Evolutionary conservation across 192 early-diverging fungal species (phyloP).

Genomic region (Linnemannia zychae): DNA sequence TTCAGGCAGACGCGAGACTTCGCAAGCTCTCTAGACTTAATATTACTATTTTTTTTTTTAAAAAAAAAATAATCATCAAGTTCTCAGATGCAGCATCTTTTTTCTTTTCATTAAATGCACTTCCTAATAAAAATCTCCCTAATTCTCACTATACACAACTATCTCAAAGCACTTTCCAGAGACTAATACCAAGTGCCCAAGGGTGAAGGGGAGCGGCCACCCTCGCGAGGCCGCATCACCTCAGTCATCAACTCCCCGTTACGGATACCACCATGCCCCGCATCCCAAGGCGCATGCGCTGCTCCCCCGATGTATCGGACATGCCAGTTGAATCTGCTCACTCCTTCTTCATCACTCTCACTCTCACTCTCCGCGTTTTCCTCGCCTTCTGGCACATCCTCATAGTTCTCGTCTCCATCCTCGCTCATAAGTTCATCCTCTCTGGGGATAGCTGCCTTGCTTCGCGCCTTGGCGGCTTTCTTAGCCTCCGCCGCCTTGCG

Average conservation of each 20-base stretch:
- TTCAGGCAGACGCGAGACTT: neutral
- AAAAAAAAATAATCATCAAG: neutral
- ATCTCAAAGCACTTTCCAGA: neutral
- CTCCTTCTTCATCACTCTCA: neutral
- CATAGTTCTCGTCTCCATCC: neutral
- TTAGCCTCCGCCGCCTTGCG: neutral
- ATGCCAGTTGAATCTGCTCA: neutral
- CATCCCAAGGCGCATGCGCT: neutral
- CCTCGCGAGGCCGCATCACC: slow-evolving; percentile 38
- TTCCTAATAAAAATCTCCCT: neutral
- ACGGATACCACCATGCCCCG: neutral
- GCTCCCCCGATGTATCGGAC: neutral
- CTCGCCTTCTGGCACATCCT: neutral
- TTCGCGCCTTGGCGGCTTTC: neutral
- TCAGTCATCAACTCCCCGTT: slow-evolving; percentile 30
- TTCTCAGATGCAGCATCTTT: neutral
- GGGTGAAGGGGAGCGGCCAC: slow-evolving; percentile 36
- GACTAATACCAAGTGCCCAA: slow-evolving; percentile 30
- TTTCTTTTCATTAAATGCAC: neutral
- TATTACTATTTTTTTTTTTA: neutral
- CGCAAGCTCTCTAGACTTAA: neutral
- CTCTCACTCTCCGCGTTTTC: neutral
- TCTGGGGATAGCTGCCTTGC: neutral
- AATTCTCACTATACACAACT: no score
- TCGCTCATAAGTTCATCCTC: neutral